Evolutionary conservation across 352 stramenopile genomes (phyloP).

Genomic region (Phytophthora hybrid): DNA sequence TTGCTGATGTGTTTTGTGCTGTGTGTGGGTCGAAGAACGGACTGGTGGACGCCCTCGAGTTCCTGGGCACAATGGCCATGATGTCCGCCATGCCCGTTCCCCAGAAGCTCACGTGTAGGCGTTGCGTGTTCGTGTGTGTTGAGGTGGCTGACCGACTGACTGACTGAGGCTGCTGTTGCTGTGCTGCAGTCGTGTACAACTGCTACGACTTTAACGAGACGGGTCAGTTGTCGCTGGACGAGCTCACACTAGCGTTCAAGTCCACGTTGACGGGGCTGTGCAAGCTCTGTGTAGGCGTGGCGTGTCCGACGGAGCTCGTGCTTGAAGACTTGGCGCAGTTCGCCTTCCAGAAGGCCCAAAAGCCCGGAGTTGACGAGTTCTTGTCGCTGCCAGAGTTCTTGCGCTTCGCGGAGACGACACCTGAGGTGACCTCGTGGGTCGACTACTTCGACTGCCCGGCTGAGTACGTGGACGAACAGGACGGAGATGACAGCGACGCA

Average conservation of each 20-base stretch:
- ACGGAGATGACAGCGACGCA: slow-evolving; percentile 69
- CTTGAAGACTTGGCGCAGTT: slow-evolving; percentile 83
- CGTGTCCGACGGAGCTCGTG: slow-evolving; percentile 84
- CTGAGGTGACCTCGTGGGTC: slow-evolving; percentile 85
- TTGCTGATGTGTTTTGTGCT: slow-evolving; percentile 3
- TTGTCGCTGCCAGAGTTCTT: slow-evolving; percentile 80
- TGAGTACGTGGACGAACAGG: slow-evolving; percentile 60
- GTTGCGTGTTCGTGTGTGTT: not conserved
- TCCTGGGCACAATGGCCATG: slow-evolving; percentile 83
- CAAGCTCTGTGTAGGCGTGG: slow-evolving; percentile 76
- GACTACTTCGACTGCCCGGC: slow-evolving; percentile 80
- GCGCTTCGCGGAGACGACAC: slow-evolving; percentile 78
- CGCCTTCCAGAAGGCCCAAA: slow-evolving; percentile 77
- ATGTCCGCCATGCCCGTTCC: slow-evolving; percentile 85
- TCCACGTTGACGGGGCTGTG: slow-evolving; percentile 91
- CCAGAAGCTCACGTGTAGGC: slow-evolving; percentile 87
- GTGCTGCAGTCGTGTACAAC: slow-evolving; percentile 84
- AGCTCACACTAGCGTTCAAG: slow-evolving; percentile 90
- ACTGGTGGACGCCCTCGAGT: slow-evolving; percentile 90
- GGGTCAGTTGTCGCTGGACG: slow-evolving; percentile 91
- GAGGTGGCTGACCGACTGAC: not conserved
- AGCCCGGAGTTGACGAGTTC: slow-evolving; percentile 63
- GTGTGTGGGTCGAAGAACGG: slow-evolving; percentile 59
- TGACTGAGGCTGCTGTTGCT: not conserved
- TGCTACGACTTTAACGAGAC: slow-evolving; percentile 96